Percentiles rank a stretch among this genome's conserved stretches.
phyloP scores from a whole-genome alignment of 2,329 filamentous ascomycete genomes.

The Calonectria pauciramosa region DNA sequence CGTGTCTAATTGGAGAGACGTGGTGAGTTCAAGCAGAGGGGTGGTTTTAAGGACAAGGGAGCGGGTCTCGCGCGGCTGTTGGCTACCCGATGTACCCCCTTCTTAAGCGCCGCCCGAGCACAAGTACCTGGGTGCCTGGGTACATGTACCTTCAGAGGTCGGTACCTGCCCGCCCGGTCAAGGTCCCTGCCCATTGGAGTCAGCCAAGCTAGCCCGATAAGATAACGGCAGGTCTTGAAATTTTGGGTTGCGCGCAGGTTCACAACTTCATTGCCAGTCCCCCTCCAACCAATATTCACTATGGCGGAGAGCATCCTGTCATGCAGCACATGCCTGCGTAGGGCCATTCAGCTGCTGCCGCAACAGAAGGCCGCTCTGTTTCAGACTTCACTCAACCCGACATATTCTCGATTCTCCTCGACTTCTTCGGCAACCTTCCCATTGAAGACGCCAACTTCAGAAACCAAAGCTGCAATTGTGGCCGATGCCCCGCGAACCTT shows the following conservation, averaged over 20 bases:
- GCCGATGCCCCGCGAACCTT: constrained; percentile 43
- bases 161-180: background rate
- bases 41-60: constrained; percentile 27
- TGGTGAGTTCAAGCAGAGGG: constrained; percentile 26
- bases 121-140: background rate
- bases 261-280: background rate
- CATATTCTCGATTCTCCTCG: constrained; percentile 32
- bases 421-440: background rate
- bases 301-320: constrained; percentile 48
- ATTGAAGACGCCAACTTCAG: constrained; percentile 3
- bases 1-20: constrained; percentile 40
- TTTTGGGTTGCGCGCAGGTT: constrained; percentile 14
- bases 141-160: background rate
- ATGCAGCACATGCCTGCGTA: constrained; percentile 46
- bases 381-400: constrained; percentile 23
- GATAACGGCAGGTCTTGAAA: constrained; percentile 39
- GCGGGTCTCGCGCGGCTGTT: constrained; percentile 25
- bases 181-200: background rate
- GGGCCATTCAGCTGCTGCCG: constrained; percentile 37
- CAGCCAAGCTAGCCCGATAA: constrained; percentile 34
- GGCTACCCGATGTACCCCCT: background rate
- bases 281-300: background rate
- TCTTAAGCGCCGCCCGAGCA: background rate
- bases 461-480: background rate
- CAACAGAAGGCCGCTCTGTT: constrained; percentile 24